Evolutionary conservation across 441 rosid species (phyloP).

Genomic region (Theobroma grandiflorum): DNA sequence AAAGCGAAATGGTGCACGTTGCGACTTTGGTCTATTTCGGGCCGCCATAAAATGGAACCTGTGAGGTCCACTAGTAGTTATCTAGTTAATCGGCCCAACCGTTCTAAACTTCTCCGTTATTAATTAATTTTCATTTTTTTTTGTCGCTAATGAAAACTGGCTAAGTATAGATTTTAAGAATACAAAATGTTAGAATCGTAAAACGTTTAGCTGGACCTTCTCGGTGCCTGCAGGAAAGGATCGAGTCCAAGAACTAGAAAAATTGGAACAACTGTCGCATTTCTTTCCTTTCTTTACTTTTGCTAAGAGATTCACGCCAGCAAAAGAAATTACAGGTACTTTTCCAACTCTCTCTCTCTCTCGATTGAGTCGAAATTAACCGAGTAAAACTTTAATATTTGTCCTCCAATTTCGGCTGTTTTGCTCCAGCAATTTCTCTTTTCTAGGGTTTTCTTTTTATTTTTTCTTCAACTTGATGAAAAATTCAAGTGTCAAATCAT

Average conservation of each 20-base stretch:
- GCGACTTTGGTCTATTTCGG: too few relatives aligned
- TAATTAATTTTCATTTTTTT: too few relatives aligned
- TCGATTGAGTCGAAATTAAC: neutral
- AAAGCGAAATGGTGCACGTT: too few relatives aligned
- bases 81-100: neutral
- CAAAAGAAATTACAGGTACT: neutral
- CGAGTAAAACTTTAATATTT: neutral
- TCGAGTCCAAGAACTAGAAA: neutral
- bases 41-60: too few relatives aligned
- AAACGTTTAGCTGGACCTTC: neutral
- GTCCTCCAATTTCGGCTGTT: neutral
- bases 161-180: neutral
- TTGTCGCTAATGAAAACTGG: neutral
- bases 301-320: neutral
- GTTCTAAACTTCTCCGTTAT: neutral
- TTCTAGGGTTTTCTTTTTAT: conserved; percentile 9
- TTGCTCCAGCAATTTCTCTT: neutral
- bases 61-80: neutral
- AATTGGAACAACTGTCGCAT: neutral
- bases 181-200: neutral
- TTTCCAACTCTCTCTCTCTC: neutral
- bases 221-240: neutral
- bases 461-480: neutral
- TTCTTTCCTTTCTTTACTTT: neutral
- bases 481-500: neutral